Evolutionary conservation across 805 yeast genomes (phyloP).

Genomic region (Cyberlindnera lachancei): DNA sequence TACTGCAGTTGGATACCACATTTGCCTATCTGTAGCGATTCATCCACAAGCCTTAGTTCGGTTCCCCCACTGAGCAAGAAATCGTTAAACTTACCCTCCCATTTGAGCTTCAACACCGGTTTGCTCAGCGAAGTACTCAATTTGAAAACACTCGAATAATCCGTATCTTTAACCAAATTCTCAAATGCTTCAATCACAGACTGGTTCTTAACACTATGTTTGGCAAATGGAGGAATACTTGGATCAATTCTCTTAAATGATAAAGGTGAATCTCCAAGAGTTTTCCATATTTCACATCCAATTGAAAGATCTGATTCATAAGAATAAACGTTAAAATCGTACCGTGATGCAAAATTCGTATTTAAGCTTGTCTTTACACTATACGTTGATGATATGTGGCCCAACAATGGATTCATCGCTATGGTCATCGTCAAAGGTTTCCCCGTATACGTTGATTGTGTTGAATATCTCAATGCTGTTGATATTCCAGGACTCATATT

Average conservation of each 20-base stretch:
- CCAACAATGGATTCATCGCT: slow-evolving; percentile 82
- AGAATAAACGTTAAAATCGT: slow-evolving; percentile 86
- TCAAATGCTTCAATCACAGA: slow-evolving; percentile 45
- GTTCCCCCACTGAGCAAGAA: slow-evolving; percentile 74
- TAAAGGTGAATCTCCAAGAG: slow-evolving; percentile 15
- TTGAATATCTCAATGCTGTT: slow-evolving; percentile 75
- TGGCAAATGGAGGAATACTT: slow-evolving; percentile 25
- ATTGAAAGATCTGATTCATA: slow-evolving; percentile 80
- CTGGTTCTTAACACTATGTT: slow-evolving; percentile 27
- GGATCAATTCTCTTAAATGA: slow-evolving; percentile 16
- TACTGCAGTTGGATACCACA: slow-evolving; percentile 59
- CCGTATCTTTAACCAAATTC: slow-evolving; percentile 40
- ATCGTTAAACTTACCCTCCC: slow-evolving; percentile 86
- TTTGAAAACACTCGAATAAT: slow-evolving; percentile 66
- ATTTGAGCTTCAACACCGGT: slow-evolving; percentile 52
- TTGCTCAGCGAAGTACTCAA: slow-evolving; percentile 63
- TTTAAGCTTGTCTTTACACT: slow-evolving; percentile 71
- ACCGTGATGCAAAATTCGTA: slow-evolving; percentile 74
- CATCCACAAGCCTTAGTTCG: slow-evolving; percentile 37
- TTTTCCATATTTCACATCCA: slow-evolving; percentile 80
- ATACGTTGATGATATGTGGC: slow-evolving; percentile 82
- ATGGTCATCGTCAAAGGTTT: slow-evolving; percentile 85
- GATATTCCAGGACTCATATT: slow-evolving; percentile 88
- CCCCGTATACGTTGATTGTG: slow-evolving; percentile 79
- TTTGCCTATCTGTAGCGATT: slow-evolving; percentile 39